phyloP scores from a whole-genome alignment of 2,329 filamentous ascomycete species.

The Biscogniauxia sp. region DNA sequence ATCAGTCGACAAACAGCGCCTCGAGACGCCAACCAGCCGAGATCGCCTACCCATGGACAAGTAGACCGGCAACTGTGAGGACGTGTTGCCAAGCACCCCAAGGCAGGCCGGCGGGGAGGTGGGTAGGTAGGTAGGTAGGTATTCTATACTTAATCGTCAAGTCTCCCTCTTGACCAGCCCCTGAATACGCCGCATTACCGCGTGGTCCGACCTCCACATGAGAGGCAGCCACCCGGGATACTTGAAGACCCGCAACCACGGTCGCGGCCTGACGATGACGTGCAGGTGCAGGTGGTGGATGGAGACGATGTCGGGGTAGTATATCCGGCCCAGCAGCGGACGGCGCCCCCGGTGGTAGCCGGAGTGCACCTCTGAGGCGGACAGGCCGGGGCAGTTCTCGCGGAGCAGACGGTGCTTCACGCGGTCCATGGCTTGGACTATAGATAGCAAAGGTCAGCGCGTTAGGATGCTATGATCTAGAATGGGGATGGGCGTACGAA shows the following conservation, averaged over 20 bases:
- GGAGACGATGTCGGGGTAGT: slow-evolving; percentile 19
- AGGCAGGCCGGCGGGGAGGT: no score
- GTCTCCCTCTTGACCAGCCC: no score
- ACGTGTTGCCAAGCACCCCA: no score
- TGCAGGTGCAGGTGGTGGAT: slow-evolving; percentile 22
- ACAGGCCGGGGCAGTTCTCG: neutral
- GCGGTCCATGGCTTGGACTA: slow-evolving; percentile 7
- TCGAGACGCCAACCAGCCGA: no score
- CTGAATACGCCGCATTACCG: slow-evolving; percentile 5
- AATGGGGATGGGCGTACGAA: no score
- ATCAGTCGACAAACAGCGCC: no score
- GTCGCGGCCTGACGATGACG: slow-evolving; percentile 15
- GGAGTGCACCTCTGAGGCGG: neutral
- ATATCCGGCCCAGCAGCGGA: slow-evolving; percentile 8
- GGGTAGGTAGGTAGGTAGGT: no score
- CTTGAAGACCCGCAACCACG: slow-evolving; percentile 12
- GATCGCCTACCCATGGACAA: no score
- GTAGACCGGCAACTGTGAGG: no score
- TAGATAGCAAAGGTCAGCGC: no score
- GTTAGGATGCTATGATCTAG: no score
- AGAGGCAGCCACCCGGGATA: slow-evolving; percentile 19
- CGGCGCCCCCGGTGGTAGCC: slow-evolving; percentile 21
- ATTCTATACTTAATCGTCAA: no score
- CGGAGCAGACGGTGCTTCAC: slow-evolving; percentile 2
- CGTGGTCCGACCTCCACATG: slow-evolving; percentile 20